These are phyloP conservation scores for Candida xiaguanensis DNA, from an alignment of 805 yeast species.

Conservation along the genomic window DNA sequence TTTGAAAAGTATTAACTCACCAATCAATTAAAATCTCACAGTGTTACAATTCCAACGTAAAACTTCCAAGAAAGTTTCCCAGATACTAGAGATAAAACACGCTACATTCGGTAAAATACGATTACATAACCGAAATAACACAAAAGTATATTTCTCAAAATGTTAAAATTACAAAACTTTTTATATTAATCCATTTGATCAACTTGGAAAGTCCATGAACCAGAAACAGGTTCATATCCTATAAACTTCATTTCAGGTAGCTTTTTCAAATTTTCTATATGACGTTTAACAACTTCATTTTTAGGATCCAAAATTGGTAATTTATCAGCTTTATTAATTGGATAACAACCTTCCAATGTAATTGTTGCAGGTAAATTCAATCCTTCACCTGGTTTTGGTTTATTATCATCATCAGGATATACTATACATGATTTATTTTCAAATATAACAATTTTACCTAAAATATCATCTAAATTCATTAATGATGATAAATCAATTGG, in stretches of 20 bases:
- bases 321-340: conserved; percentile 67
- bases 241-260: conserved; percentile 61
- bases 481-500: conserved; percentile 82
- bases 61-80: too few species aligned
- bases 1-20: too few species aligned
- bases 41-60: too few species aligned
- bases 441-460: conserved; percentile 64
- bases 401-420: conserved; percentile 65
- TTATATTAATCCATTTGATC: conserved; percentile 24
- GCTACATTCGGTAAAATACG: too few species aligned
- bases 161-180: too few species aligned
- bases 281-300: conserved; percentile 66
- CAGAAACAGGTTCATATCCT: conserved; percentile 72
- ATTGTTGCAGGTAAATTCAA: conserved; percentile 73
- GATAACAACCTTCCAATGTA: conserved; percentile 77
- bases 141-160: too few species aligned
- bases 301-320: conserved; percentile 74
- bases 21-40: too few species aligned
- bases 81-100: too few species aligned
- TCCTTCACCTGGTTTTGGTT: conserved; percentile 75
- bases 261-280: conserved; percentile 61
- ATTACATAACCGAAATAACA: too few species aligned
- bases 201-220: conserved; percentile 64
- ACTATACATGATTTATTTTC: conserved; percentile 57
- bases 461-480: conserved; percentile 56